Evolutionary conservation across 345 rosid genomes (phyloP).

Genomic region (Brassica carinata): DNA sequence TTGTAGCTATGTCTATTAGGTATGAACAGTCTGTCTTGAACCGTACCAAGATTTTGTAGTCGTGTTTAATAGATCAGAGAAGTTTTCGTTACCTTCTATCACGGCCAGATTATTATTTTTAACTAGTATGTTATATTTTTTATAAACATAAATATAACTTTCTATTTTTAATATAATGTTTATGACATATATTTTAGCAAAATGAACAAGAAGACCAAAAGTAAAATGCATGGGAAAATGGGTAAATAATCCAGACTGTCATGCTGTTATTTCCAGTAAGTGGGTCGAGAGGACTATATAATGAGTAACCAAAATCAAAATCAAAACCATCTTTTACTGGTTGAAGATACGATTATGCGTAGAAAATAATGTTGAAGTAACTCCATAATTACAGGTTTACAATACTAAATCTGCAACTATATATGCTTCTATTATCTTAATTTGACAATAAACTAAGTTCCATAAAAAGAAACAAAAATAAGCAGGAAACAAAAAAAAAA

Average conservation of each 20-base stretch:
- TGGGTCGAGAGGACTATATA: background rate
- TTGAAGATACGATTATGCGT: background rate
- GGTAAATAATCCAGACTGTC: background rate
- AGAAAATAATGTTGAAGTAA: background rate
- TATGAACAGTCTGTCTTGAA: too few relatives aligned
- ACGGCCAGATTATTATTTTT: background rate
- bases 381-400: conserved; percentile 27
- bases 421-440: background rate
- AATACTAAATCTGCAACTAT: conserved; percentile 15
- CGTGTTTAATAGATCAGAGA: too few relatives aligned
- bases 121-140: background rate
- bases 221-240: background rate
- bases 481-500: background rate
- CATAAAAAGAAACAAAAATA: background rate
- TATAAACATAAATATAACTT: background rate
- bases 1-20: too few relatives aligned
- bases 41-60: too few relatives aligned
- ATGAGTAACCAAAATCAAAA: background rate
- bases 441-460: background rate
- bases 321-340: conserved; percentile 6
- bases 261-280: background rate
- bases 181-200: background rate
- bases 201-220: background rate
- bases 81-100: background rate
- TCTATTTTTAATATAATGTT: background rate